phyloP scores from a whole-genome alignment of 169 alveolate genomes.

The Plasmodium fragile region DNA sequence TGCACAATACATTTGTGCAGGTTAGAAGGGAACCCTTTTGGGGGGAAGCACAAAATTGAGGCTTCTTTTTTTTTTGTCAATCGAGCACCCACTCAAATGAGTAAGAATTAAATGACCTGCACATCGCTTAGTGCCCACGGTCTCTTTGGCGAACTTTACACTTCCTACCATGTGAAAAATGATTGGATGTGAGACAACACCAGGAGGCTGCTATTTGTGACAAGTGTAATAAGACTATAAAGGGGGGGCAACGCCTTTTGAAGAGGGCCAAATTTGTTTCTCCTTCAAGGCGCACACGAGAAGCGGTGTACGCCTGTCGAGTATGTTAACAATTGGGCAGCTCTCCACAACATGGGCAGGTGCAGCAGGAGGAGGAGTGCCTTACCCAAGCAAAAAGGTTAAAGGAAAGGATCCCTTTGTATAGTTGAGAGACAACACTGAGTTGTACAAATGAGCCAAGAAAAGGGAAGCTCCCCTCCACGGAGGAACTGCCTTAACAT shows the following conservation, averaged over 20 bases:
- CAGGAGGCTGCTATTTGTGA: neutral
- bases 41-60: neutral
- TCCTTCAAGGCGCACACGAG: neutral
- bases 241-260: neutral
- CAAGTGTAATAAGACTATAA: neutral
- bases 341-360: neutral
- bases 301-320: neutral
- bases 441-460: neutral
- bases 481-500: slow-evolving; percentile 7
- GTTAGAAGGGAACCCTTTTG: neutral
- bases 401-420: neutral
- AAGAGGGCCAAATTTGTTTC: neutral
- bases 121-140: neutral
- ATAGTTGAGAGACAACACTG: neutral
- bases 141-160: neutral
- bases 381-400: neutral
- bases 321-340: neutral
- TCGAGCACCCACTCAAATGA: neutral
- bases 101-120: neutral
- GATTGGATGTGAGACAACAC: neutral
- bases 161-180: neutral
- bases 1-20: neutral
- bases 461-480: neutral
- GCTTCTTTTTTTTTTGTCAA: neutral
- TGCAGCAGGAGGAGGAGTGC: neutral